A percentile compares a stretch with the other conserved stretches of the same genome.
Conservation (phyloP, 192 early-diverging fungal species). For the Coemansia sp. region DNA sequence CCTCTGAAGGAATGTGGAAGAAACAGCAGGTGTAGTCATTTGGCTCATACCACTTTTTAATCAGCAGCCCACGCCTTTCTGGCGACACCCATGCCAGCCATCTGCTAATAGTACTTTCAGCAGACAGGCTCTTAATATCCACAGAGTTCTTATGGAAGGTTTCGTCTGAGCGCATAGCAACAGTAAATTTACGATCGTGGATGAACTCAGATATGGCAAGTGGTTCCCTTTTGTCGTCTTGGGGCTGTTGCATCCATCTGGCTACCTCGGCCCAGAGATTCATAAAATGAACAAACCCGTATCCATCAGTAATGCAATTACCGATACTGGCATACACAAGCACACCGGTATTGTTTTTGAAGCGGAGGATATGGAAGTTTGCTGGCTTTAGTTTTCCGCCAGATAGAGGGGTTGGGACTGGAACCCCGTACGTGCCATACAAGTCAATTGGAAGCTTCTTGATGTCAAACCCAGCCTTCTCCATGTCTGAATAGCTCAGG, state of each 20-base stretch:
- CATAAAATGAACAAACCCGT: constrained; percentile 22
- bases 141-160: background rate
- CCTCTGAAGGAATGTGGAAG: no score
- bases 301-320: constrained; percentile 17
- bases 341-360: constrained; percentile 23
- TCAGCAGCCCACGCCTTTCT: background rate
- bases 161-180: background rate
- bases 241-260: no score
- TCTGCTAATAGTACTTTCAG: background rate
- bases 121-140: background rate
- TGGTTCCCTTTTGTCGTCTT: background rate
- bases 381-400: constrained; percentile 11
- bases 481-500: constrained; percentile 1
- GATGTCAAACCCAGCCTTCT: constrained; percentile 8
- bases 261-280: background rate
- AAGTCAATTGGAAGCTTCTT: background rate
- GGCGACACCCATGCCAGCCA: constrained; percentile 22
- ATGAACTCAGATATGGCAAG: background rate
- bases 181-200: background rate
- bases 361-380: constrained; percentile 8
- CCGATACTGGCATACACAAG: constrained; percentile 16
- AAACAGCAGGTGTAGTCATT: background rate
- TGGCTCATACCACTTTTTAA: background rate
- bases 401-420: background rate
- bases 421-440: background rate